phyloP scores from a whole-genome alignment of 2,329 filamentous ascomycete species.

The Colletotrichum sp. region DNA sequence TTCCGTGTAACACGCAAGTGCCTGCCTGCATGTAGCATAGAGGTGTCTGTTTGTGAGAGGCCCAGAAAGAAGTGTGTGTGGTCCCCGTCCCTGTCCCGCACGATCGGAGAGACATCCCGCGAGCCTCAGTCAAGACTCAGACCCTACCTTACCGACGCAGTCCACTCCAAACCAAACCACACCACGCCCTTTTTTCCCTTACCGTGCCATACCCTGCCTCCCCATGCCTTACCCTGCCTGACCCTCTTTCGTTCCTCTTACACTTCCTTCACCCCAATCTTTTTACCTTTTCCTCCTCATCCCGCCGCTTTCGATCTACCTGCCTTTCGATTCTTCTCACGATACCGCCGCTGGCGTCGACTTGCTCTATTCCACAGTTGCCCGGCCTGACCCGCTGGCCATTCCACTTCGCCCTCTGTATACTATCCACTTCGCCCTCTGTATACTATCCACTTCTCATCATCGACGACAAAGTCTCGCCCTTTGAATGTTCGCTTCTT shows the following conservation, averaged over 20 bases:
- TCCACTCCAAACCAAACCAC: constrained; percentile 1
- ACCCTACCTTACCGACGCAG: constrained; percentile 2
- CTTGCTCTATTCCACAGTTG: not conserved
- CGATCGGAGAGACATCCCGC: constrained; percentile 16
- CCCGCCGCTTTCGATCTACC: not conserved
- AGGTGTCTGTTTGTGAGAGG: not conserved
- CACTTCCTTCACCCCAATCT: not conserved
- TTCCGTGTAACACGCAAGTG: constrained; percentile 16
- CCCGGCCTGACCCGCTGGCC: not conserved
- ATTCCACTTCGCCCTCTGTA: no score
- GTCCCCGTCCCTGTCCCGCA: constrained; percentile 5
- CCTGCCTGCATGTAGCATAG: constrained; percentile 14
- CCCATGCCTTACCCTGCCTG: constrained; percentile 5
- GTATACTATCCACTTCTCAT: not conserved
- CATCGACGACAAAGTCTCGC: not conserved
- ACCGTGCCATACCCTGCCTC: not conserved
- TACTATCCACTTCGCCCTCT: not conserved
- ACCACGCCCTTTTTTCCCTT: not conserved
- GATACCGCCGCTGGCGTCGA: not conserved
- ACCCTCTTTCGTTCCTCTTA: not conserved
- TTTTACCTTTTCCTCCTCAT: not conserved
- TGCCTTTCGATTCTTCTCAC: not conserved
- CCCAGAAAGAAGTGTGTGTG: not conserved
- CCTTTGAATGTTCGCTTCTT: not conserved
- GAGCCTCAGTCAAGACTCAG: constrained; percentile 17